A percentile compares a stretch with the other conserved stretches of the same genome.
Conservation (phyloP, 169 alveolate species). For the Eimeria maxima region DNA sequence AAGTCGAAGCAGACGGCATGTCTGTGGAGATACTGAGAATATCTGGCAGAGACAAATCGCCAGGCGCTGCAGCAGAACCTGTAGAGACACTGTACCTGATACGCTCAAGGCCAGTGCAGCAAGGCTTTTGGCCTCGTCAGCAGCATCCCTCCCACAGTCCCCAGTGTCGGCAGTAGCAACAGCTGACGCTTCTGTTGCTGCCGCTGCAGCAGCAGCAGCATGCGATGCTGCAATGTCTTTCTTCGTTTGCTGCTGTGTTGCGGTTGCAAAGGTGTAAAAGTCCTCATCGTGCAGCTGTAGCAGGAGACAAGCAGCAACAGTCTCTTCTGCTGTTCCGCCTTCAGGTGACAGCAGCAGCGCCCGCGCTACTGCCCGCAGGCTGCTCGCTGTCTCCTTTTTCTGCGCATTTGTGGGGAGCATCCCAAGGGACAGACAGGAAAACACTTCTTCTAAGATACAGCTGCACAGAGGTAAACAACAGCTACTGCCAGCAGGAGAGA, state of each 20-base stretch:
- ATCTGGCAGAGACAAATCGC: neutral
- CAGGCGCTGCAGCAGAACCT: constrained; percentile 30
- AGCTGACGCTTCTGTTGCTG: neutral
- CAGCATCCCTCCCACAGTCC: too few relatives aligned
- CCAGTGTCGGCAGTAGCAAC: neutral
- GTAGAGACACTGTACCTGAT: neutral
- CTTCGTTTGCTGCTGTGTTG: neutral
- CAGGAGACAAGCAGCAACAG: constrained; percentile 26
- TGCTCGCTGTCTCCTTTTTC: constrained; percentile 12
- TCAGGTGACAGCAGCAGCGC: constrained; percentile 33
- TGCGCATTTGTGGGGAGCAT: neutral
- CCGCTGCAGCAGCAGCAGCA: neutral
- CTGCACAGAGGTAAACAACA: neutral
- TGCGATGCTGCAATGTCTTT: neutral
- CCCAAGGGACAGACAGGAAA: neutral
- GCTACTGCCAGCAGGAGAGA: constrained; percentile 6
- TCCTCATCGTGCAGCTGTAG: neutral
- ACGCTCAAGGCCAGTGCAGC: neutral
- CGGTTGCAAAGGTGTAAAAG: neutral
- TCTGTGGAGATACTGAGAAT: neutral
- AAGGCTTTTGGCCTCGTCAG: neutral
- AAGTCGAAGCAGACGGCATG: neutral
- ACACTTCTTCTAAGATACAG: neutral
- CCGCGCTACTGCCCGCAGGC: neutral
- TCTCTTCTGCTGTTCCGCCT: constrained; percentile 9